Conservation (phyloP, 441 rosid species). For the Hypseocharis bilobata region DNA sequence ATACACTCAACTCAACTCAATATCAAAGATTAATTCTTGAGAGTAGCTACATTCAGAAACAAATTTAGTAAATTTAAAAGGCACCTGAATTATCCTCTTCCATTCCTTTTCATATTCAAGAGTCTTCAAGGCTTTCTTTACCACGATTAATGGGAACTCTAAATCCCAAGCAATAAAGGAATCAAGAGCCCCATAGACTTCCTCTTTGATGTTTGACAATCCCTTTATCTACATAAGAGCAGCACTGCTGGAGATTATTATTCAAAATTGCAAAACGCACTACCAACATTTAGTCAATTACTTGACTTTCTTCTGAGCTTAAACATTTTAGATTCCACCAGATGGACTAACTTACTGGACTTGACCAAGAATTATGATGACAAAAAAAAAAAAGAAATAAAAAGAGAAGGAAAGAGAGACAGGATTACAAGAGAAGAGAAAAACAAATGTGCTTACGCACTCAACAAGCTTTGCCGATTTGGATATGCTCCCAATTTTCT, state of each 20-base stretch:
- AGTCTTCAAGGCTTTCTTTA: constrained; percentile 76
- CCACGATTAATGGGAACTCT: constrained; percentile 79
- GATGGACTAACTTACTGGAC: background rate
- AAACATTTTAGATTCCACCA: background rate
- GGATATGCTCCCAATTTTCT: constrained; percentile 67
- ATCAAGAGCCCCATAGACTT: constrained; percentile 87
- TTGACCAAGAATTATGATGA: background rate
- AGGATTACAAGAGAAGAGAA: background rate
- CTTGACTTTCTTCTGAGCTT: too few relatives aligned
- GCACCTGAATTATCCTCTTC: constrained; percentile 92
- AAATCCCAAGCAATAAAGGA: constrained; percentile 91
- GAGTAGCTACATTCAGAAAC: background rate
- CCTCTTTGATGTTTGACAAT: constrained; percentile 77
- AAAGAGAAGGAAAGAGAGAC: background rate
- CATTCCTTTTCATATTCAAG: constrained; percentile 70
- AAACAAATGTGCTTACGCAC: constrained; percentile 38
- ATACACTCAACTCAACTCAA: background rate
- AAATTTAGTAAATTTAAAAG: background rate
- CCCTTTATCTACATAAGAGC: constrained; percentile 46
- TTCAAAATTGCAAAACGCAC: constrained; percentile 3
- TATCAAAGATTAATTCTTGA: background rate
- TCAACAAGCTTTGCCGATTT: constrained; percentile 65
- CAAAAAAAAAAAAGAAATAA: background rate
- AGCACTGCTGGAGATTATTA: background rate
- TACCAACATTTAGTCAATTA: too few relatives aligned